Evolutionary conservation across 2,329 filamentous ascomycete species (phyloP), one percentile per base, ranked within the genome.

Genomic region (Sporothrix brunneoviolacea): DNA sequence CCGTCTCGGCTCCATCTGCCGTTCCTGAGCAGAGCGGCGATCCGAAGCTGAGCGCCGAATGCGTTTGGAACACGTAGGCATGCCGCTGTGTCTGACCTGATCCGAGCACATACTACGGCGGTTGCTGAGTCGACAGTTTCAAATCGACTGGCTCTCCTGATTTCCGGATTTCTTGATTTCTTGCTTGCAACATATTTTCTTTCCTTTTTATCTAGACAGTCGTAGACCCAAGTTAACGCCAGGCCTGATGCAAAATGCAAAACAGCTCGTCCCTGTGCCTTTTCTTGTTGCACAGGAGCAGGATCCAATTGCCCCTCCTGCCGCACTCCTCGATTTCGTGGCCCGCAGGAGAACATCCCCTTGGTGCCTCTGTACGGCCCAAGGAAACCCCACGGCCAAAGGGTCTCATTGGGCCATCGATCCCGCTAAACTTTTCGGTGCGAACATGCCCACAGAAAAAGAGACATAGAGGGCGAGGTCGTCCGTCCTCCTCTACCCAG

Each of bases 151-250:
- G n/a, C n/a, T n/a, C n/a, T n/a, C n/a, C n/a, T n/a, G n/a, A n/a
- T n/a, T n/a, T n/a, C n/a, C n/a, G n/a, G n/a, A n/a, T n/a, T n/a
- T n/a, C n/a, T n/a, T n/a, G n/a, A n/a, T n/a, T n/a, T n/a, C n/a
- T n/a, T n/a, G n/a, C n/a, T n/a, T n/a, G n/a, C n/a, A n/a, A n/a
- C n/a, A 19, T 44, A 19, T 40, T 46, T 44, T 51, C 18, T 39
- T 50, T 28, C 24, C n/a, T 33, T 33, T 45, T 27, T 45, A 39
- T 40, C 22, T 50, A n/a, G 33, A 36, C 35, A 36, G 32, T 13
- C 19, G 35, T 32, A 35, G 28, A 40, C 48, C 48, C 27, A 51
- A 44, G n/a, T 40, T 22, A 51, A 51, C 48, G 48, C 48, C 48
- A 40, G 48, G 48, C 48, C 48, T 19, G 33, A 50, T 50, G 47